These are phyloP conservation scores for Huntiella savannae DNA, from an alignment of 2,329 filamentous ascomycete species.

Conservation along the genomic window DNA sequence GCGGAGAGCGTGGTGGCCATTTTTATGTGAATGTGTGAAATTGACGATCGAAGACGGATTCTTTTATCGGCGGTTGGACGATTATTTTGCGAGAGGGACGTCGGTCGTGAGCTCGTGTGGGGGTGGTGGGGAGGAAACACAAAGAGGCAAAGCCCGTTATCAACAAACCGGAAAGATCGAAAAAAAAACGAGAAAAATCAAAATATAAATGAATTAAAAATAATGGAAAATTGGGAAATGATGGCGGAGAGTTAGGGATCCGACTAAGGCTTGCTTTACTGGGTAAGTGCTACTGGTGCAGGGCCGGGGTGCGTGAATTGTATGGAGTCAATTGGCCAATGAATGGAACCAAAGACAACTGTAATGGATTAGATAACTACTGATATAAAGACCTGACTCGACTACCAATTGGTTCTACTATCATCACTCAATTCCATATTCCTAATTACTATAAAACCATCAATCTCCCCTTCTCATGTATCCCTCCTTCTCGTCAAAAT, in stretches of 20 bases:
- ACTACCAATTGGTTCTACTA: no score
- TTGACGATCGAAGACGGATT: background rate
- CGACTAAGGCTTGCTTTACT: no score
- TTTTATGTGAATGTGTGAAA: constrained; percentile 16
- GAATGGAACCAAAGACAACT: constrained; percentile 3
- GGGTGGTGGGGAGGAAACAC: background rate
- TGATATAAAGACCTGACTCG: no score
- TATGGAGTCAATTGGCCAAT: background rate
- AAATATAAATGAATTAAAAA: no score
- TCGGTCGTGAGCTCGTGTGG: background rate
- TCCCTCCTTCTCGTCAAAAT: no score
- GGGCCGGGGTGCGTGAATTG: background rate
- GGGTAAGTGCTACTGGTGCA: no score
- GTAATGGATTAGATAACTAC: no score
- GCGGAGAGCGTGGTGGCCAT: constrained; percentile 50
- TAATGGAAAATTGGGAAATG: constrained; percentile 1
- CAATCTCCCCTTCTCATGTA: no score
- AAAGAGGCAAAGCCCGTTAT: constrained; percentile 1
- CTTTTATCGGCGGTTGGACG: no score
- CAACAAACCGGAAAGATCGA: constrained; percentile 1
- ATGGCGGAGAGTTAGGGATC: constrained; percentile 8
- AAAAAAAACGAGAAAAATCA: background rate
- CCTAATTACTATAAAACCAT: no score
- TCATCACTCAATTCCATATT: no score
- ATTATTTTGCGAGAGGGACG: no score